These are phyloP conservation scores for Solanum etuberosum DNA, from an alignment of 257 asterid species.

Conservation along the genomic window DNA sequence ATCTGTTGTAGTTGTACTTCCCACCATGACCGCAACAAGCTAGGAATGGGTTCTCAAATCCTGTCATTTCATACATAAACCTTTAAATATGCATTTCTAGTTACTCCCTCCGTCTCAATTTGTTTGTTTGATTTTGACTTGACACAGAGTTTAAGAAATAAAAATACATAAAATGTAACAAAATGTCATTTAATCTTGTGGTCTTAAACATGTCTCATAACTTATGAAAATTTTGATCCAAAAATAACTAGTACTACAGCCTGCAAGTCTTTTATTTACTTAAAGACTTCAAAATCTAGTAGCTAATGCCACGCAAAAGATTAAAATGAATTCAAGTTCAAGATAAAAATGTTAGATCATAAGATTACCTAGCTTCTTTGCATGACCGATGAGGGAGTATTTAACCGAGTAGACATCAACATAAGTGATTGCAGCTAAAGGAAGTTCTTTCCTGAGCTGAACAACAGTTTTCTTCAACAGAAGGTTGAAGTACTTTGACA, in stretches of 20 bases:
- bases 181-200: neutral
- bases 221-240: neutral
- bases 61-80: constrained; percentile 19
- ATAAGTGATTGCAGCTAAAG: constrained; percentile 52
- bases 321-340: neutral
- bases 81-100: neutral
- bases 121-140: neutral
- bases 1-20: constrained; percentile 52
- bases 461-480: constrained; percentile 26
- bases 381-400: constrained; percentile 40
- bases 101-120: neutral
- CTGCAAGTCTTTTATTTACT: neutral
- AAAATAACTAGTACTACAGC: neutral
- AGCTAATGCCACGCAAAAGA: neutral
- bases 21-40: constrained; percentile 86
- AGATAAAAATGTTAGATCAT: neutral
- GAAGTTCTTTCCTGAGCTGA: constrained; percentile 48
- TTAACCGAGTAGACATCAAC: constrained; percentile 56
- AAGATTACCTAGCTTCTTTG: constrained; percentile 35
- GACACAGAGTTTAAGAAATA: neutral
- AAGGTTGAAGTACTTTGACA: constrained; percentile 52
- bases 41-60: constrained; percentile 52
- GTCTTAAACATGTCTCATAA: neutral
- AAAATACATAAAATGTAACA: neutral
- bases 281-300: neutral